A percentile compares a stretch with the other conserved stretches of the same genome.
These are phyloP conservation scores for Suhomyces kilbournensis DNA, from an alignment of 805 yeast species.

Conservation along the genomic window DNA sequence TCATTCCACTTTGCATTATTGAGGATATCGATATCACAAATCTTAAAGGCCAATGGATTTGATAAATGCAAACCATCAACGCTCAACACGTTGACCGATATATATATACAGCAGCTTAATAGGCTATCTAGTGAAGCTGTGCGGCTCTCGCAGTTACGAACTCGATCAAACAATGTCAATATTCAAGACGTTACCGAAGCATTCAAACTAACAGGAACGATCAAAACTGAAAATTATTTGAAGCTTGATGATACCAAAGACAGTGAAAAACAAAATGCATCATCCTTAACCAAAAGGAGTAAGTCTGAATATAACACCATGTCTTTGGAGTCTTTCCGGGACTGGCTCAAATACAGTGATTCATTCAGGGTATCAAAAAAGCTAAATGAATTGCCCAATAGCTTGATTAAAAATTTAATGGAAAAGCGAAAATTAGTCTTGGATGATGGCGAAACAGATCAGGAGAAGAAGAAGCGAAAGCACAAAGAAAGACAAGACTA, in stretches of 20 bases:
- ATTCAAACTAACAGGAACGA: conserved; percentile 57
- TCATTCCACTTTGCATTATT: conserved; percentile 37
- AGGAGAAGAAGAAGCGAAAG: conserved; percentile 32
- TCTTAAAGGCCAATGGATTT: conserved; percentile 78
- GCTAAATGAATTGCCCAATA: conserved; percentile 29
- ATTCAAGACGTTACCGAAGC: conserved; percentile 74
- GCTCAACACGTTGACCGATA: conserved; percentile 73
- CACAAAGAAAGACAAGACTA: conserved; percentile 38
- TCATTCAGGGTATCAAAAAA: conserved; percentile 18
- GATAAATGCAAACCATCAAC: conserved; percentile 71
- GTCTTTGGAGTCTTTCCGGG: conserved; percentile 34
- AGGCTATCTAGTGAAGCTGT: conserved; percentile 51
- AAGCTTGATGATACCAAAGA: conserved; percentile 41
- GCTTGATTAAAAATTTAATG: conserved; percentile 29
- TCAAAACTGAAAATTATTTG: conserved; percentile 55
- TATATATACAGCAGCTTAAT: conserved; percentile 62
- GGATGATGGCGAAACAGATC: conserved; percentile 31
- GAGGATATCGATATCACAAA: conserved; percentile 46
- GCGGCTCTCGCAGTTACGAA: conserved; percentile 45
- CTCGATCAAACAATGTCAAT: conserved; percentile 38
- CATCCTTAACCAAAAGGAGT: conserved; percentile 11
- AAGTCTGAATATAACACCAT: conserved; percentile 30
- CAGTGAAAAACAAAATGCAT: conserved; percentile 12
- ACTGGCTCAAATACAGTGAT: conserved; percentile 35
- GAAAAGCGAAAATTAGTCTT: conserved; percentile 39